Evolutionary conservation across 495 filamentous ascomycete species (phyloP).

Genomic region (Penicillium daleae): DNA sequence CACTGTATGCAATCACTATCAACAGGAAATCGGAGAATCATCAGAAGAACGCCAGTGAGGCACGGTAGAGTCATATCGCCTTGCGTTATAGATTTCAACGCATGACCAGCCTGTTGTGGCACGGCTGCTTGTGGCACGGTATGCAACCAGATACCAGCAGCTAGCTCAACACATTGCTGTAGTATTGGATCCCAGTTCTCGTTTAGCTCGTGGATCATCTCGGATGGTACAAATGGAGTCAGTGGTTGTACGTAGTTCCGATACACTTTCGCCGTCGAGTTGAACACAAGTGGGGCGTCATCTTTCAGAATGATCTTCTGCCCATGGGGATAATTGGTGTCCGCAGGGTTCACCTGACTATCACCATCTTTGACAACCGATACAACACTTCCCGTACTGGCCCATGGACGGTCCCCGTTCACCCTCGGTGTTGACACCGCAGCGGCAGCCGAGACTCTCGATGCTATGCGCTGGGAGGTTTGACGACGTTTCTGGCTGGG

Average conservation of each 20-base stretch:
- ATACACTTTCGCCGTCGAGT: neutral
- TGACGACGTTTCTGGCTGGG: constrained; percentile 2
- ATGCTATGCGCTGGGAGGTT: neutral
- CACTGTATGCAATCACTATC: neutral
- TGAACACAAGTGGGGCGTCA: neutral
- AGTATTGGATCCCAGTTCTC: neutral
- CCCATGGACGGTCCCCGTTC: neutral
- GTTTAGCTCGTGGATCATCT: neutral
- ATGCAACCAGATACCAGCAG: neutral
- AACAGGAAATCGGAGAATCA: neutral
- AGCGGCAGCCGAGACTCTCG: neutral
- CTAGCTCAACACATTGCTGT: neutral
- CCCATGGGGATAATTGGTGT: neutral
- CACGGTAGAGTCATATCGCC: neutral
- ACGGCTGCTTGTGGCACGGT: neutral
- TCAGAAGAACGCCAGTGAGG: neutral
- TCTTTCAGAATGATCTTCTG: constrained; percentile 1
- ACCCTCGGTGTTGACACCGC: neutral
- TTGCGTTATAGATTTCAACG: neutral
- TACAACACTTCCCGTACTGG: neutral
- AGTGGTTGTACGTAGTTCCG: neutral
- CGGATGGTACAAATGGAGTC: neutral
- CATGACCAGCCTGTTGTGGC: neutral
- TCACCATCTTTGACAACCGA: neutral
- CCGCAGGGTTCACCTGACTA: neutral